phyloP scores from a whole-genome alignment of 306 rosid species.

The Fagus sylvatica region DNA sequence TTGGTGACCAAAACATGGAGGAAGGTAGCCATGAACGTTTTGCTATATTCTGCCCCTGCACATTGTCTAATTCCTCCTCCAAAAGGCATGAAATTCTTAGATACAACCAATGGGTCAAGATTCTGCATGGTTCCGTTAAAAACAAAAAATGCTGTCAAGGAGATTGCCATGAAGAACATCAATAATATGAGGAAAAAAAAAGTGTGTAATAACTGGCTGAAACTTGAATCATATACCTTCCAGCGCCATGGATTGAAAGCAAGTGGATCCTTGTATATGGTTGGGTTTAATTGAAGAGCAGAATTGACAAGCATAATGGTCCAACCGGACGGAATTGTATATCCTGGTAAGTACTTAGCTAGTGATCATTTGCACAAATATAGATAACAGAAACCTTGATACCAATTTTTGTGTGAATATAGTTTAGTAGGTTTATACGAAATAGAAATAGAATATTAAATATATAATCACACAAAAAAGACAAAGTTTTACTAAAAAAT shows the following conservation, averaged over 20 bases:
- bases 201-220: too few species aligned
- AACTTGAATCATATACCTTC: conserved; percentile 42
- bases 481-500: too few species aligned
- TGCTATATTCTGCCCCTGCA: conserved; percentile 33
- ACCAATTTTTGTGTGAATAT: too few species aligned
- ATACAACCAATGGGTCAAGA: conserved; percentile 6
- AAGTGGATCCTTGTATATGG: too few species aligned
- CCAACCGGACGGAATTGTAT: conserved; percentile 28
- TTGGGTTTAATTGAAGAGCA: too few species aligned
- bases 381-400: too few species aligned
- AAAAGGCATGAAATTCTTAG: conserved; percentile 35
- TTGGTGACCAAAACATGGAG: conserved; percentile 40
- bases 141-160: neutral
- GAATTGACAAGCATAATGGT: too few species aligned
- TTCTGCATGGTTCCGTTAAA: conserved; percentile 10
- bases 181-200: neutral
- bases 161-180: neutral
- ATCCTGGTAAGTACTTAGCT: conserved; percentile 16
- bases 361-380: neutral
- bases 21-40: conserved; percentile 27
- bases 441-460: too few species aligned
- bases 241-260: conserved; percentile 37
- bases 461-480: too few species aligned
- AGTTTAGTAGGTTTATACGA: too few species aligned
- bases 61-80: conserved; percentile 39